Base-by-base conservation (phyloP, 2,329 filamentous ascomycete genomes). In the Tolypocladium inflatum region DNA sequence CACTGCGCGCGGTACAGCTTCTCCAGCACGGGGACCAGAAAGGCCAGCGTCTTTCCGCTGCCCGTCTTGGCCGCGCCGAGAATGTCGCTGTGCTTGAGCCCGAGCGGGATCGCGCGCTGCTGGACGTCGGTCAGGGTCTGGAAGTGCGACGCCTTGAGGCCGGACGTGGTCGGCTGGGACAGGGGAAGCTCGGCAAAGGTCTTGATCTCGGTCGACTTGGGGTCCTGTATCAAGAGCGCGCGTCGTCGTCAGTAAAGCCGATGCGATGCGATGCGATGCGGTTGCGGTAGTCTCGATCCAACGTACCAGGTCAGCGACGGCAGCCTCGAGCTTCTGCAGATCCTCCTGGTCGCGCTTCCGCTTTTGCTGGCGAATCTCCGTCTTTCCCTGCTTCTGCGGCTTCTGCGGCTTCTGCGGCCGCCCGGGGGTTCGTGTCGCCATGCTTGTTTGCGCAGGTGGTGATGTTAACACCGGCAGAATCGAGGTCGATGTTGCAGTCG, bases 11-110 rank as follows among this genome's bases (percentile, higher is more conserved):
- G 86, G 72, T 96, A 94, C 3, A 99, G 81, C 67, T 93, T 95
- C 73, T 99, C 94, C 55, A 99, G 82, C 0, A 97, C 87, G 1
- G 94, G 94, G 2, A 97, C 78, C 9, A 99, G 76, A 71, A 99
- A 99, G 0, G 94, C 90, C 30, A 99, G 80, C 0, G 93, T 97
- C 78, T 97, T 97, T 68, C 93, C 93, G 69, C 90, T 95, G 55
- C 93, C 93, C 0, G 93, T 97, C 75, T 96, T 97, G 45, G 94
- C 94, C 6, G 94, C 94, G 48, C 92, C 94, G 45, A 99, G 85
- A 45, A 99, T 89, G 71, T 99, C 94, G 59, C 79, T 78, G 58
- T 90, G 90, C 72, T 95, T 89, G 62, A 99, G 81, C 10, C 90
- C 92, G 60, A 91, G 80, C 7, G 90, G 91, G 60, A 99, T 88